Conservation (phyloP, 306 rosid genomes). For the Comarum palustre region DNA sequence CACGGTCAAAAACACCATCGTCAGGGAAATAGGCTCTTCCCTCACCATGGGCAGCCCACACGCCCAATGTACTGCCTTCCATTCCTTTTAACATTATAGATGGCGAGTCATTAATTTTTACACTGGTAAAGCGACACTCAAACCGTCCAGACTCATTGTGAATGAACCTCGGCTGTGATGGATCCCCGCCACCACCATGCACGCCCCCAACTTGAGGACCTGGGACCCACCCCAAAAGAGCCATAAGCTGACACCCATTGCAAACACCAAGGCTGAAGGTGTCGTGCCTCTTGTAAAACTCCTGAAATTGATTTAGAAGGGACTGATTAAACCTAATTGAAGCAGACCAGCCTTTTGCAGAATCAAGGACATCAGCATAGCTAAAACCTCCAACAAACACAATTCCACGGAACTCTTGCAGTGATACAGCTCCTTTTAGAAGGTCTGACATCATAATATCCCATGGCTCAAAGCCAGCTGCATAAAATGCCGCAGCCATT, state of each 20-base stretch:
- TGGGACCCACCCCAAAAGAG: constrained; percentile 87
- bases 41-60: constrained; percentile 91
- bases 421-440: constrained; percentile 55
- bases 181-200: constrained; percentile 75
- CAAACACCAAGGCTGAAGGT: constrained; percentile 92
- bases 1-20: constrained; percentile 53
- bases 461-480: constrained; percentile 87
- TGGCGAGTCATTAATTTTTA: constrained; percentile 71
- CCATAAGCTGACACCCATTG: constrained; percentile 97
- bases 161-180: constrained; percentile 82
- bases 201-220: constrained; percentile 88
- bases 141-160: constrained; percentile 86
- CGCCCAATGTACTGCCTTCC: constrained; percentile 80
- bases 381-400: constrained; percentile 93
- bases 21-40: constrained; percentile 90
- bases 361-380: constrained; percentile 90
- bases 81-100: constrained; percentile 80
- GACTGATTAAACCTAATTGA: constrained; percentile 69
- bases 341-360: constrained; percentile 95
- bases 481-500: constrained; percentile 88
- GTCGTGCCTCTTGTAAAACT: constrained; percentile 69
- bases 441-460: constrained; percentile 87
- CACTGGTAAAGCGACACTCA: constrained; percentile 87
- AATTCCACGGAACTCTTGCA: constrained; percentile 62
- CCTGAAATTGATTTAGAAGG: constrained; percentile 72